phyloP scores from a whole-genome alignment of 2,329 filamentous ascomycete genomes.

The Trichoderma arundinaceum region DNA sequence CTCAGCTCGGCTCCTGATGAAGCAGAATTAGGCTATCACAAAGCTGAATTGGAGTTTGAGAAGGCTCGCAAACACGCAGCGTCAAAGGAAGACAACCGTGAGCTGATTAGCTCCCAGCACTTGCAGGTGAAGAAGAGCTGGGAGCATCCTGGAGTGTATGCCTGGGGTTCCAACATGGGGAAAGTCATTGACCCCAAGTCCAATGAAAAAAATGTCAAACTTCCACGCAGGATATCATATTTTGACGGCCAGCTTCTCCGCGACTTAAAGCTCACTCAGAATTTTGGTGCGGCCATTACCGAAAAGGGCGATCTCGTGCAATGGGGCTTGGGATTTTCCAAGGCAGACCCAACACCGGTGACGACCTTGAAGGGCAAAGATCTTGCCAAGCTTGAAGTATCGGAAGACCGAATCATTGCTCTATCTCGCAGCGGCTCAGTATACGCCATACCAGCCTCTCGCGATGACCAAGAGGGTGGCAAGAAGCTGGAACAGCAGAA shows the following conservation, averaged over 20 bases:
- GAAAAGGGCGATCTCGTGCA: conserved; percentile 89
- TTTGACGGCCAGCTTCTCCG: conserved; percentile 85
- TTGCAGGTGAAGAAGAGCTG: conserved; percentile 83
- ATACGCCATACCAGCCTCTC: conserved; percentile 82
- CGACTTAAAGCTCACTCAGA: conserved; percentile 82
- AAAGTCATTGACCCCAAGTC: conserved; percentile 86
- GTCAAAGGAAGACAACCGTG: conserved; percentile 74
- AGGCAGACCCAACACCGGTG: conserved; percentile 65
- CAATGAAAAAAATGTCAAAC: conserved; percentile 77
- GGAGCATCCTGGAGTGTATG: conserved; percentile 85
- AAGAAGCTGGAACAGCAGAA: conserved; percentile 63
- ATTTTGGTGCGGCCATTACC: conserved; percentile 84
- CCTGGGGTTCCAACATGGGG: conserved; percentile 88
- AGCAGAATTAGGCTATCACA: conserved; percentile 35
- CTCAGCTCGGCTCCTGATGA: conserved; percentile 36
- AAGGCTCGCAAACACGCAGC: conserved; percentile 61
- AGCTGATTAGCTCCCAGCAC: conserved; percentile 83
- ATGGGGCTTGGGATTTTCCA: conserved; percentile 83
- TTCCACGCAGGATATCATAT: conserved; percentile 75
- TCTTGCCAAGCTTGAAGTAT: conserved; percentile 75
- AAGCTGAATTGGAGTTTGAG: conserved; percentile 70
- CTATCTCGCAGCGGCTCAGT: conserved; percentile 76
- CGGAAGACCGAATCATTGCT: conserved; percentile 81
- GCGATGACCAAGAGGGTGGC: conserved; percentile 70
- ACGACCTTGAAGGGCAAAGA: conserved; percentile 82